Base-by-base conservation (phyloP, 176 grass and related monocot genomes). In the Aechmea fasciata region DNA sequence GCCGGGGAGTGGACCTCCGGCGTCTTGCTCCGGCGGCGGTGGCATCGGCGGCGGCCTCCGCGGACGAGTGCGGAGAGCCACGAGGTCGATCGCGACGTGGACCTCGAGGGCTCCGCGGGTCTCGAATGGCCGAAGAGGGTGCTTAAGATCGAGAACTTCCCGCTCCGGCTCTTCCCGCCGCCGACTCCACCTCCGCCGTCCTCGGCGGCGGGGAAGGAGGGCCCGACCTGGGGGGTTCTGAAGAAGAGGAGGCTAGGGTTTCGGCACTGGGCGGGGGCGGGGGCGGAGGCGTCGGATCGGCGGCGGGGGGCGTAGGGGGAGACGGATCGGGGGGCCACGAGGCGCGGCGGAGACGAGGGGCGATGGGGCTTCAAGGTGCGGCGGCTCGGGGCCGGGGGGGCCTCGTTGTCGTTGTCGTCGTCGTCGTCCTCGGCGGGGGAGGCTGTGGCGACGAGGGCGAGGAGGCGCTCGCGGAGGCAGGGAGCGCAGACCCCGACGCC, bases 391-490 rank as follows among this genome's bases (percentile, higher is more conserved):
- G 47, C 28, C 23, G 50, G 13, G 17, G 73, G 17, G 9, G 52
- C 41, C 78, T 15, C 10, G 71, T 11, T 57, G 0, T 15, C 10
- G 71, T 11, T 57, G 0, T 41, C 33, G 50, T 73, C 68, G 61
- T 65, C 57, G 20, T 65, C 78, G 51, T 73, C 75, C 51, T 71
- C 67, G 18, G 1, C 0, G 53, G 65, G 7, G 14, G 24, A 1
- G 78, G 57, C 4, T 79, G 41, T 22, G 52, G 82, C 77, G 65
- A 86, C 68, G 76, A 91, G 77, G 41, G 80, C 82, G 69, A 88
- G 53, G 52, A 96, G 91, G 67, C 87, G 87, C 33, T 85, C 80
- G 13, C 78, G 84, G 71, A 96, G 87, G 82, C 91, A 91, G 69
- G 82, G 66, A 8, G 81, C 91, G 75, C 91, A 96, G 28, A 96